phyloP scores from a whole-genome alignment of 176 grass and related monocot genomes.

The Pontederia paniculata region DNA sequence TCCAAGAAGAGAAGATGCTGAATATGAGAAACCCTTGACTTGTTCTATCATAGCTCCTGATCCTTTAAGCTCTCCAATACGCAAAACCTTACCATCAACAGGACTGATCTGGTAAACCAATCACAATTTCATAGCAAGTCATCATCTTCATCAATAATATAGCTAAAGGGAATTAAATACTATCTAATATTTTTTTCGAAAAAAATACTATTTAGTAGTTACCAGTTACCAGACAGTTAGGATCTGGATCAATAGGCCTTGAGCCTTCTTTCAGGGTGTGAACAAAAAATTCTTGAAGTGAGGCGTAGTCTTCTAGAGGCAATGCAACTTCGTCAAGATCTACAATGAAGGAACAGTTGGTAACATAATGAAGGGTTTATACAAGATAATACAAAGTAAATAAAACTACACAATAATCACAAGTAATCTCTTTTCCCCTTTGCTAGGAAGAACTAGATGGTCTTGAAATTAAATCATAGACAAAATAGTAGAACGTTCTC shows the following conservation, averaged over 20 bases:
- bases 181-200: no score
- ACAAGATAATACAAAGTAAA: background rate
- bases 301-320: conserved; percentile 74
- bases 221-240: conserved; percentile 77
- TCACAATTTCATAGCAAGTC: conserved; percentile 17
- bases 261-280: conserved; percentile 65
- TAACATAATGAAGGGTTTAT: background rate
- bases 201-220: conserved; percentile 27
- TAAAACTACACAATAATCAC: no score
- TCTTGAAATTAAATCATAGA: conserved; percentile 1
- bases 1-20: conserved; percentile 56
- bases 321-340: conserved; percentile 68
- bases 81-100: conserved; percentile 70
- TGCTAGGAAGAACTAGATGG: background rate
- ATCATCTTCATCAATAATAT: conserved; percentile 5
- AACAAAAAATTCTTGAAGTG: conserved; percentile 65
- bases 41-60: conserved; percentile 64
- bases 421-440: no score
- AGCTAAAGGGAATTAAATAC: conserved; percentile 1
- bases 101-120: conserved; percentile 62
- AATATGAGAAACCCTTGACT: conserved; percentile 83
- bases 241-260: conserved; percentile 54
- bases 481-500: conserved; percentile 1
- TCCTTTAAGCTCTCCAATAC: conserved; percentile 49
- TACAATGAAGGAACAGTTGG: conserved; percentile 21